A percentile compares a stretch with the other conserved stretches of the same genome.
Conservation (phyloP, 805 yeast species). For the Zygoascus ofunaensis region DNA sequence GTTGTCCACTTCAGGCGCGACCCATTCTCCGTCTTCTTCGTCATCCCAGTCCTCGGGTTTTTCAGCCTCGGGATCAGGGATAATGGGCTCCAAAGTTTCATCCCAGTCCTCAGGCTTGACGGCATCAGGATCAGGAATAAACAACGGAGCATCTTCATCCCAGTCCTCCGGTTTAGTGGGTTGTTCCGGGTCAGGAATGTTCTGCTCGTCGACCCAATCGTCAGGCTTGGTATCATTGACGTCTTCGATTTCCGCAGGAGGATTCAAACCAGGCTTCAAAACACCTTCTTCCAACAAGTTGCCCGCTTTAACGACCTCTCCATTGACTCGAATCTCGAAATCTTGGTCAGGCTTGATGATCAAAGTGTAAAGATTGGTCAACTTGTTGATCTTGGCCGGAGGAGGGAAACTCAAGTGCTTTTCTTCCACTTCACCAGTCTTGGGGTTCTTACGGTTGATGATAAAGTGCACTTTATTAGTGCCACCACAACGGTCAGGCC, state of each 20-base stretch:
- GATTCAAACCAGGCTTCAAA: conserved; percentile 58
- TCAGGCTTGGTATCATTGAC: conserved; percentile 54
- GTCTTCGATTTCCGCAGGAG: conserved; percentile 57
- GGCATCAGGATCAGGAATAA: conserved; percentile 60
- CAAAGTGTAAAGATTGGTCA: conserved; percentile 64
- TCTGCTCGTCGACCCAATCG: conserved; percentile 69
- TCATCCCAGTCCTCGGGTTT: conserved; percentile 83
- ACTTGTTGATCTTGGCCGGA: conserved; percentile 45
- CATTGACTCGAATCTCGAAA: conserved; percentile 76
- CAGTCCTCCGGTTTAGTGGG: conserved; percentile 72
- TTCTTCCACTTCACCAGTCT: conserved; percentile 51
- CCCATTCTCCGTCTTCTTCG: conserved; percentile 82
- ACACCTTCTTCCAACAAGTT: conserved; percentile 45
- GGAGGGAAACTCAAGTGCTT: conserved; percentile 64
- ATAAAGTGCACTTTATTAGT: conserved; percentile 76
- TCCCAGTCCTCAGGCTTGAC: conserved; percentile 73
- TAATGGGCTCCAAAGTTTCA: conserved; percentile 47
- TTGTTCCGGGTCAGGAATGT: conserved; percentile 58
- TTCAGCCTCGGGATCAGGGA: conserved; percentile 57
- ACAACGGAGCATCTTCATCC: conserved; percentile 61
- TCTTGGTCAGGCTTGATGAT: conserved; percentile 55
- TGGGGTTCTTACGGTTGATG: conserved; percentile 47
- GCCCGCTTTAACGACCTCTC: conserved; percentile 64
- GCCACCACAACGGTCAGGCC: conserved; percentile 85
- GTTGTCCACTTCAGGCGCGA: conserved; percentile 58